These are phyloP conservation scores for Seminavis robusta DNA, from an alignment of 108 stramenopile genomes.

Conservation along the genomic window DNA sequence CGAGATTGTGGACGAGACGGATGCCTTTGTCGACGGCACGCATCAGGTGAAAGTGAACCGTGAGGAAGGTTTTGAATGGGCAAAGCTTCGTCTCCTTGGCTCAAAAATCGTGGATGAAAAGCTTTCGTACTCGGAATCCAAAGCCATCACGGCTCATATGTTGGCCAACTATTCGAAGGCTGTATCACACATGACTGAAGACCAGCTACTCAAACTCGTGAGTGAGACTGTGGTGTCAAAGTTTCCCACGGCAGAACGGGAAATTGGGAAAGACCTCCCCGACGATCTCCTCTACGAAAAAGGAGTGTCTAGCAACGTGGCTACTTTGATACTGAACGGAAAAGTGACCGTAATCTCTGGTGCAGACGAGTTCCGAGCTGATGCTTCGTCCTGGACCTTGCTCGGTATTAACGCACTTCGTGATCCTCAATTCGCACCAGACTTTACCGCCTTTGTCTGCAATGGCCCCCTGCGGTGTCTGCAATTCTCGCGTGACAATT, in stretches of 20 bases:
- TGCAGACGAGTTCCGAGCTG: conserved; percentile 78
- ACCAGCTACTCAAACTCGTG: conserved; percentile 57
- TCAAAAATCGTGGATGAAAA: conserved; percentile 74
- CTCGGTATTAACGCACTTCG: conserved; percentile 69
- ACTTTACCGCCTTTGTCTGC: conserved; percentile 83
- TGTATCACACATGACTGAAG: conserved; percentile 59
- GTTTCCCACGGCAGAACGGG: conserved; percentile 51
- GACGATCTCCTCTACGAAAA: conserved; percentile 67
- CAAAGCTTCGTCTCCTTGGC: conserved; percentile 76
- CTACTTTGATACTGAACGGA: conserved; percentile 80
- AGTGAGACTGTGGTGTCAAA: conserved; percentile 57
- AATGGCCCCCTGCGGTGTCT: conserved; percentile 72
- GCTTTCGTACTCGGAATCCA: conserved; percentile 65
- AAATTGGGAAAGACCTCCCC: conserved; percentile 34
- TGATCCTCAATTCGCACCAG: conserved; percentile 55
- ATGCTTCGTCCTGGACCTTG: conserved; percentile 85
- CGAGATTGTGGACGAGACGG: conserved; percentile 98
- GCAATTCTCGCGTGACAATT: conserved; percentile 44
- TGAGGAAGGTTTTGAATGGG: conserved; percentile 60
- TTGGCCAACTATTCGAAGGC: conserved; percentile 63
- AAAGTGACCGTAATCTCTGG: conserved; percentile 85
- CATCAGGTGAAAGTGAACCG: conserved; percentile 52
- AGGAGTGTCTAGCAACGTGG: conserved; percentile 54
- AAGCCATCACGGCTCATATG: conserved; percentile 82
- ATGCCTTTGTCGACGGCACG: conserved; percentile 73